Conservation (phyloP, 139 green algal genomes). For the Mychonastes homosphaera region DNA sequence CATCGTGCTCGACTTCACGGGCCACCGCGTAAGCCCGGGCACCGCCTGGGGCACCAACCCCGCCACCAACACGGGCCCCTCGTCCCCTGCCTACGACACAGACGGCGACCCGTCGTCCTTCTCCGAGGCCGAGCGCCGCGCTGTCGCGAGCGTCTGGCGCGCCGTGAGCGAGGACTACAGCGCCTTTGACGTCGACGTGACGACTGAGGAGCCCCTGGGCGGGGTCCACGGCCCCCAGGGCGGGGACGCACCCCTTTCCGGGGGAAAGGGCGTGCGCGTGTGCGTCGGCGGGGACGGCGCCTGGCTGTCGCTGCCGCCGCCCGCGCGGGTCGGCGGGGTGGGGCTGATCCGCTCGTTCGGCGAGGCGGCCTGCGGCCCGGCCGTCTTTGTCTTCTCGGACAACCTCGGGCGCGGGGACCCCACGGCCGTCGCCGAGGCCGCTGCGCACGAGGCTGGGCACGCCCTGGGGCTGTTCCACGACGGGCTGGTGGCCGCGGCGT, state of each 20-base stretch:
- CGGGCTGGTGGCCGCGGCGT: too few species aligned
- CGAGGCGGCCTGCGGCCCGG: too few species aligned
- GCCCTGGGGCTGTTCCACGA: too few species aligned
- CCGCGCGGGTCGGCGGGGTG: too few species aligned
- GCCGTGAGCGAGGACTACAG: slow-evolving; percentile 11
- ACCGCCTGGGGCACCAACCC: slow-evolving; percentile 4
- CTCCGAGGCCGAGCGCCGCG: background rate
- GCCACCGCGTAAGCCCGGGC: background rate
- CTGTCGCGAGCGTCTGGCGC: background rate
- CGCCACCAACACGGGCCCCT: background rate
- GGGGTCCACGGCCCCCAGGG: background rate
- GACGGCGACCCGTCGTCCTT: background rate
- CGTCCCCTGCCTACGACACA: background rate
- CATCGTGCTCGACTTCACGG: slow-evolving; percentile 1
- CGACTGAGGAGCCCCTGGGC: too few species aligned
- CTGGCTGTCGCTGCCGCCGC: too few species aligned
- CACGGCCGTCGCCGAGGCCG: too few species aligned
- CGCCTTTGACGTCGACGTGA: slow-evolving; percentile 11
- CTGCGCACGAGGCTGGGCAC: too few species aligned
- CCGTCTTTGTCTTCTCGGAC: too few species aligned
- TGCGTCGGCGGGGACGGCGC: slow-evolving; percentile 4
- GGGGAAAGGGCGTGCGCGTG: slow-evolving; percentile 8
- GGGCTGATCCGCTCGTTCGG: too few species aligned
- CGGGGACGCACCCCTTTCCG: background rate
- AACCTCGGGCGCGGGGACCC: too few species aligned